phyloP scores from a whole-genome alignment of 306 rosid species.

The Phaseolus lunatus region DNA sequence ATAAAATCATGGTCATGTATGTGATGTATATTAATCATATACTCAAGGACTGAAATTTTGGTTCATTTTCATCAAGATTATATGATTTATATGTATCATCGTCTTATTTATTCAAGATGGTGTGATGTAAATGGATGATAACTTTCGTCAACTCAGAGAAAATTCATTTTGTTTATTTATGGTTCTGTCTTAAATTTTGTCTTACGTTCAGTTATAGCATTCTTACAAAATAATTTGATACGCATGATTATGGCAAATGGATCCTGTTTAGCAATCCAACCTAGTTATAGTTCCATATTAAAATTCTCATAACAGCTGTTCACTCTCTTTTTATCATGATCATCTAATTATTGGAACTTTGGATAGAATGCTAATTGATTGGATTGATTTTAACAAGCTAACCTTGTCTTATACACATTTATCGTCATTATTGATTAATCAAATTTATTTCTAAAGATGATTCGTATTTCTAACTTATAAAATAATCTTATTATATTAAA shows the following conservation, averaged over 20 bases:
- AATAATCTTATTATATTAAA: no score
- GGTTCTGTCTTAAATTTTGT: background rate
- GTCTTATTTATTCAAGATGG: background rate
- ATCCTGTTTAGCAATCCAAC: background rate
- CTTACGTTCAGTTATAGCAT: background rate
- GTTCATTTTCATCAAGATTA: background rate
- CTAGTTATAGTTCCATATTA: background rate
- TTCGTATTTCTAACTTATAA: no score
- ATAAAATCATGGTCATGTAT: background rate
- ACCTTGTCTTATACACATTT: no score
- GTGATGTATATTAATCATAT: background rate
- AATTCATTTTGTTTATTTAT: background rate
- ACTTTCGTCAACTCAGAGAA: background rate
- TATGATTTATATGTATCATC: background rate
- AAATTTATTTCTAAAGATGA: no score
- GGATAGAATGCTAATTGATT: background rate
- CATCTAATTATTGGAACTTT: background rate
- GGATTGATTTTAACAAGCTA: background rate
- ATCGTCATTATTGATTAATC: no score
- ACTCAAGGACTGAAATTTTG: background rate
- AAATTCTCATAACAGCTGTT: background rate
- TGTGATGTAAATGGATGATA: background rate
- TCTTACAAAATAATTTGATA: slow-evolving; percentile 4
- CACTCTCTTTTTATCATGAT: no score
- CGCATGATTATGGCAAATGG: background rate